Conservation (phyloP, 352 stramenopile species). For the Phytophthora chlamydospora region DNA sequence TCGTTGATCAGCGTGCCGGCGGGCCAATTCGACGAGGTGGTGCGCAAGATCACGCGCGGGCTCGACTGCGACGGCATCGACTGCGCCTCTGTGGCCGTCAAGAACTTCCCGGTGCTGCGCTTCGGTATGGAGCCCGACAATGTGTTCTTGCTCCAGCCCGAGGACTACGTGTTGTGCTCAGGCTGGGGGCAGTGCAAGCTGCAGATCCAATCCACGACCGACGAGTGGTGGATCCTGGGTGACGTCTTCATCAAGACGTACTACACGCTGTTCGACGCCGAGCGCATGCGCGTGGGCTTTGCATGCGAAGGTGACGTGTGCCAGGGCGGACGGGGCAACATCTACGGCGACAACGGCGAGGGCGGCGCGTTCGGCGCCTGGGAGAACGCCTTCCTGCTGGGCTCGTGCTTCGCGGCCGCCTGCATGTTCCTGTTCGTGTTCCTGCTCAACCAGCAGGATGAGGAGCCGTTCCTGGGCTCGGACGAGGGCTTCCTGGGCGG, state of each 20-base stretch:
- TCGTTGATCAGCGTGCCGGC: constrained; percentile 87
- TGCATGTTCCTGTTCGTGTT: constrained; percentile 86
- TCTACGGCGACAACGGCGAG: constrained; percentile 59
- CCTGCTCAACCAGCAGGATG: constrained; percentile 81
- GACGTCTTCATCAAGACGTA: constrained; percentile 93
- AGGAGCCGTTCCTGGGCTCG: constrained; percentile 35
- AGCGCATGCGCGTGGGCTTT: constrained; percentile 89
- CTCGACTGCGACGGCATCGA: constrained; percentile 73
- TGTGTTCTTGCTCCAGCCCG: constrained; percentile 78
- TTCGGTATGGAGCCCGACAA: constrained; percentile 89
- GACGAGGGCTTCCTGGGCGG: constrained; percentile 34
- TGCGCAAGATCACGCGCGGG: constrained; percentile 62
- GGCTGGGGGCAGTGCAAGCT: constrained; percentile 78
- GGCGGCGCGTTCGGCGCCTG: constrained; percentile 49
- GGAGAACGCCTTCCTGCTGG: constrained; percentile 72
- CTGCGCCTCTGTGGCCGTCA: constrained; percentile 56
- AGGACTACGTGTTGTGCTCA: constrained; percentile 83
- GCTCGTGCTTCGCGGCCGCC: constrained; percentile 73
- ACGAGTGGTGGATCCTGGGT: constrained; percentile 90
- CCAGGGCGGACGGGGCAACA: constrained; percentile 68
- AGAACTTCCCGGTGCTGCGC: constrained; percentile 70
- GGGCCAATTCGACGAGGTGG: constrained; percentile 65
- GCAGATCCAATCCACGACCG: constrained; percentile 76
- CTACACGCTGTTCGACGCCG: constrained; percentile 92
- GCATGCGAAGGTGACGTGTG: constrained; percentile 84